Evolutionary conservation across 257 asterid genomes (phyloP).

Genomic region (Salvia rosmarinus): DNA sequence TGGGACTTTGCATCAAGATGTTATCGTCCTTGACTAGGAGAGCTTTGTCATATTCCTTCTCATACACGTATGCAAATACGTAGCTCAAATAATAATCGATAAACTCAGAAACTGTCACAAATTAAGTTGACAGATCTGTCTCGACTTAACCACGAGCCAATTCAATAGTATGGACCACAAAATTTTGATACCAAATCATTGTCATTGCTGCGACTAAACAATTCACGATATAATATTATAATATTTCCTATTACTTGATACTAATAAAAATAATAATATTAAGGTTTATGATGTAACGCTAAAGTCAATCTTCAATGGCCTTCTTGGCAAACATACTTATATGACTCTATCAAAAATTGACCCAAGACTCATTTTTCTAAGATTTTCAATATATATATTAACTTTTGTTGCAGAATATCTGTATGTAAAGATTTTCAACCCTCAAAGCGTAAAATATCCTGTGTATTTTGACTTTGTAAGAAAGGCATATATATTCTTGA

Average conservation of each 20-base stretch:
- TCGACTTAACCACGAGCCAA: background rate
- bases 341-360: too few relatives aligned
- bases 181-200: background rate
- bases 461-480: too few relatives aligned
- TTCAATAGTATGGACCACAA: background rate
- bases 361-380: too few relatives aligned
- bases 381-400: too few relatives aligned
- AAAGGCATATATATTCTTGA: too few relatives aligned
- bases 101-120: background rate
- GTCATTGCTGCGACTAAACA: background rate
- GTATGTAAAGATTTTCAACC: too few relatives aligned
- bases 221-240: background rate
- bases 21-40: background rate
- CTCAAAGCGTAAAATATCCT: too few relatives aligned
- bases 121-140: background rate
- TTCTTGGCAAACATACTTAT: background rate
- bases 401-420: too few relatives aligned
- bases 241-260: background rate
- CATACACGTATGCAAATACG: background rate
- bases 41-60: background rate
- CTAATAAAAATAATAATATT: background rate
- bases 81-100: background rate
- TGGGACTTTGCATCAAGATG: constrained; percentile 15
- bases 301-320: background rate
- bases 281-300: too few relatives aligned